A percentile compares a stretch with the other conserved stretches of the same genome.
Conservation (phyloP, 2,329 filamentous ascomycete genomes). For the Chalaropsis thielavioides region DNA sequence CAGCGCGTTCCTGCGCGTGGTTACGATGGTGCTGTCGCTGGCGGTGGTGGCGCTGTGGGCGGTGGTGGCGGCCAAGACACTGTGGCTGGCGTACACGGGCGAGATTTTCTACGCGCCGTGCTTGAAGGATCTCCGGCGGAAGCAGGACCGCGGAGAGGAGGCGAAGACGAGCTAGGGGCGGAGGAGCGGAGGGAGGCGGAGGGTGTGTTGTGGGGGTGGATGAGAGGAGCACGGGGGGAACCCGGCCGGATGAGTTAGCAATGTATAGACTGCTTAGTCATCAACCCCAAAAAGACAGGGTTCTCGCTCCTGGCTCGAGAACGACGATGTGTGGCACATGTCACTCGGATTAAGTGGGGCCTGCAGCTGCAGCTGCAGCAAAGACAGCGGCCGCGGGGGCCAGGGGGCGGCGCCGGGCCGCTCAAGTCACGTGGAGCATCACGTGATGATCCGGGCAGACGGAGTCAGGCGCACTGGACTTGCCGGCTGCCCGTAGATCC, state of each 20-base stretch:
- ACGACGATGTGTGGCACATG: neutral
- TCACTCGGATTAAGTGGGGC: neutral
- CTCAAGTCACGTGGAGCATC: neutral
- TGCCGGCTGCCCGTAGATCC: too few relatives aligned
- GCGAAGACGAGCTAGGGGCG: conserved; percentile 3
- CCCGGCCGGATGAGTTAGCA: too few relatives aligned
- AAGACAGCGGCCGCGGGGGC: neutral
- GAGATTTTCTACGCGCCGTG: conserved; percentile 34
- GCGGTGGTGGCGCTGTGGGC: conserved; percentile 31
- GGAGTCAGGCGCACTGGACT: neutral
- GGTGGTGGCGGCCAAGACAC: conserved; percentile 28
- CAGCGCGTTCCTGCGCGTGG: conserved; percentile 31
- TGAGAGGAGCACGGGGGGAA: too few relatives aligned
- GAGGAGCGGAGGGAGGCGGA: too few relatives aligned
- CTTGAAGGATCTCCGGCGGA: conserved; percentile 24
- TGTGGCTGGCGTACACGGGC: conserved; percentile 27
- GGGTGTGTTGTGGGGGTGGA: too few relatives aligned
- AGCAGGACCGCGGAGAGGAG: conserved; percentile 20
- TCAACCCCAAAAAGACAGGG: too few relatives aligned
- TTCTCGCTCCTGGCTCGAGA: neutral
- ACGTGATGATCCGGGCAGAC: neutral
- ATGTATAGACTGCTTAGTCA: too few relatives aligned
- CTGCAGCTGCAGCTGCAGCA: neutral
- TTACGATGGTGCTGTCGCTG: conserved; percentile 28
- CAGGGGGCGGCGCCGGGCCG: neutral